These are phyloP conservation scores for Brettanomyces naardenensis DNA, from an alignment of 805 yeast genomes.

Conservation along the genomic window DNA sequence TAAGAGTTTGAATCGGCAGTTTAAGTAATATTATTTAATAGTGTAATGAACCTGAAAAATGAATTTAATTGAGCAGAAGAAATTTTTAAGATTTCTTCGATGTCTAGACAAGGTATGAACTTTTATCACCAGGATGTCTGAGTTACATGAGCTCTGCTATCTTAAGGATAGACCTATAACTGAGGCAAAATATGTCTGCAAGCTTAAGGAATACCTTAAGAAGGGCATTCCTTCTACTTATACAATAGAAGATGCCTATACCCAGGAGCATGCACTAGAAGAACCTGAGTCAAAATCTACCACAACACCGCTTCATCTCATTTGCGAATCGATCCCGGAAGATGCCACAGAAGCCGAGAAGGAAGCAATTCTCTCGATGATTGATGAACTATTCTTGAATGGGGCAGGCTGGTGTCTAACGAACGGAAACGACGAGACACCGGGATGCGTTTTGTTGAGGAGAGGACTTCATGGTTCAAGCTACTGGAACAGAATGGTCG, in stretches of 20 bases:
- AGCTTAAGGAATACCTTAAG: conserved; percentile 39
- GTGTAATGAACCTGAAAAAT: too few relatives aligned
- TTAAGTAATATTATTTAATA: too few relatives aligned
- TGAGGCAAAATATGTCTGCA: conserved; percentile 30
- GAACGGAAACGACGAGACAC: conserved; percentile 66
- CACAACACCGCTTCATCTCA: conserved; percentile 74
- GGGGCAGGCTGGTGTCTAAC: conserved; percentile 92
- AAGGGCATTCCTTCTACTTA: conserved; percentile 78
- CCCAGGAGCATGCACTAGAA: conserved; percentile 38
- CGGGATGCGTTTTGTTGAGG: conserved; percentile 71
- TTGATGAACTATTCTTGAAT: conserved; percentile 60
- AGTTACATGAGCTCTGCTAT: conserved; percentile 56
- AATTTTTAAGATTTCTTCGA: too few relatives aligned
- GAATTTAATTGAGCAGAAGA: too few relatives aligned
- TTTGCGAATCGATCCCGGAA: conserved; percentile 43
- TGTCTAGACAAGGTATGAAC: too few relatives aligned
- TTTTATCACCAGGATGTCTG: conserved; percentile 65
- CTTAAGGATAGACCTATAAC: conserved; percentile 46
- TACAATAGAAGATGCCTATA: conserved; percentile 68
- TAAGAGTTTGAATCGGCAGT: too few relatives aligned
- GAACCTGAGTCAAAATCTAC: conserved; percentile 34
- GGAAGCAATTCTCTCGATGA: conserved; percentile 42
- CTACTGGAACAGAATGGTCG: conserved; percentile 48
- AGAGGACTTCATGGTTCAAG: conserved; percentile 33
- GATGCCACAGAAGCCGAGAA: conserved; percentile 36